Evolutionary conservation across 495 filamentous ascomycete genomes (phyloP).

Genomic region (Pseudotulostoma volvatum): DNA sequence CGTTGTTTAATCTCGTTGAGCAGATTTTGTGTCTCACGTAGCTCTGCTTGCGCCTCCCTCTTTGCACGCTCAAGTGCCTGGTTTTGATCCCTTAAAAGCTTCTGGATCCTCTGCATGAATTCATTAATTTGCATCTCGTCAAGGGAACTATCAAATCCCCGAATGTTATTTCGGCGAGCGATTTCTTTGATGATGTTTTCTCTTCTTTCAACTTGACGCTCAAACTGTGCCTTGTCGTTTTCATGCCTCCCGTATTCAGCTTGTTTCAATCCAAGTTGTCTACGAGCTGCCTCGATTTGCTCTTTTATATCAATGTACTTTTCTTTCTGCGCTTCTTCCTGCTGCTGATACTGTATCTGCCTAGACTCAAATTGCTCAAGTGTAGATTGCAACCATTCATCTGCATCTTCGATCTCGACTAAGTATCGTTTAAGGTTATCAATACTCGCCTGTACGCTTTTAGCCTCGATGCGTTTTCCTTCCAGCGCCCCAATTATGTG

Average conservation of each 20-base stretch:
- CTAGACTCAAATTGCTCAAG: conserved; percentile 70
- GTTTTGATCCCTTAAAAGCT: conserved; percentile 59
- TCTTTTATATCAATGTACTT: conserved; percentile 45
- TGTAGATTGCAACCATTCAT: conserved; percentile 58
- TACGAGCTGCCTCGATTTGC: conserved; percentile 41
- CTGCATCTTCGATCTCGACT: conserved; percentile 57
- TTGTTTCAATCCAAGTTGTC: conserved; percentile 50
- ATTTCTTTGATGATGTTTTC: conserved; percentile 59
- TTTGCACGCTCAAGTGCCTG: conserved; percentile 56
- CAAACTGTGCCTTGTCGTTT: conserved; percentile 73
- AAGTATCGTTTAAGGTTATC: conserved; percentile 52
- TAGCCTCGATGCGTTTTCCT: conserved; percentile 56
- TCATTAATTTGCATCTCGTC: conserved; percentile 54
- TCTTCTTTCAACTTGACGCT: conserved; percentile 55
- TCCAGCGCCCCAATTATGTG: conserved; percentile 53
- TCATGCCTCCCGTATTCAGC: conserved; percentile 70
- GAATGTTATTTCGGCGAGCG: conserved; percentile 62
- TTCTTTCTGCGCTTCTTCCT: conserved; percentile 43
- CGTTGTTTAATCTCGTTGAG: conserved; percentile 54
- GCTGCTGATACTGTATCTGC: conserved; percentile 43
- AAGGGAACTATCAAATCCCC: conserved; percentile 65
- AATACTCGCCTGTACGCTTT: conserved; percentile 44
- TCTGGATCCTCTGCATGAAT: conserved; percentile 66
- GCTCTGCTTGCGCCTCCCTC: conserved; percentile 51
- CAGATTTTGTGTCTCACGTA: conserved; percentile 44